Evolutionary conservation across 208 protist genomes (phyloP), one percentile per base, ranked within the genome.

Genomic region (Acanthamoeba culbertsoni): DNA sequence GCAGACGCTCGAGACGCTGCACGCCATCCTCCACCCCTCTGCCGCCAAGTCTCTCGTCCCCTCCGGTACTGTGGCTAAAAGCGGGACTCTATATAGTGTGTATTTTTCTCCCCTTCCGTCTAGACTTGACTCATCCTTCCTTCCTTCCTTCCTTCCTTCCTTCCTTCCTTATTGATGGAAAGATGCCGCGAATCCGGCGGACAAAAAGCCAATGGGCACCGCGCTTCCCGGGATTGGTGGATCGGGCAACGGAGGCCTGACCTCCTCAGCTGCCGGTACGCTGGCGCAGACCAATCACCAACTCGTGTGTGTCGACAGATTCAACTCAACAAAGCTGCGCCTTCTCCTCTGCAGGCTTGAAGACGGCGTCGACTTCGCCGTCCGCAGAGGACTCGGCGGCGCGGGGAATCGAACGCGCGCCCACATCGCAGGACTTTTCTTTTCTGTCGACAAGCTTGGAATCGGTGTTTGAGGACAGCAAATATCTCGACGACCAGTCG

Each of bases 1-100:
- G 18, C 84, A 92, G 2, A 95, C 95, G 20, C 48, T 96, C 4
- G 79, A 96, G 10, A 86, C 53, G 33, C 92, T 94, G 57, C 43
- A 94, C 28, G 68, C 42, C 23, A 28, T 94, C 4, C 57, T 96
- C 20, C 65, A 95, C 37, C 77, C 79, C 28, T 37, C 77, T 35
- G 33, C 59, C 28, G 59, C 31, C 35, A 93, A 65, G 59, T 65
- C 91, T 35, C 48, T 86, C 18, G 28, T 23, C 77, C 57, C 18
- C n/a, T n/a, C 42, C 12, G 75, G 75, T 57, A 23, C 3, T n/a
- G n/a, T n/a, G n/a, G n/a, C n/a, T n/a, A n/a, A n/a, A n/a, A n/a
- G n/a, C n/a, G n/a, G n/a, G n/a, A n/a, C n/a, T n/a, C n/a, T n/a
- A n/a, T n/a, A n/a, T n/a, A n/a, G n/a, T n/a, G n/a, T n/a, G n/a